Evolutionary conservation across 768 basidiomycete species (phyloP), one percentile per base, ranked within the genome.

Genomic region (Pluteus cervinus): DNA sequence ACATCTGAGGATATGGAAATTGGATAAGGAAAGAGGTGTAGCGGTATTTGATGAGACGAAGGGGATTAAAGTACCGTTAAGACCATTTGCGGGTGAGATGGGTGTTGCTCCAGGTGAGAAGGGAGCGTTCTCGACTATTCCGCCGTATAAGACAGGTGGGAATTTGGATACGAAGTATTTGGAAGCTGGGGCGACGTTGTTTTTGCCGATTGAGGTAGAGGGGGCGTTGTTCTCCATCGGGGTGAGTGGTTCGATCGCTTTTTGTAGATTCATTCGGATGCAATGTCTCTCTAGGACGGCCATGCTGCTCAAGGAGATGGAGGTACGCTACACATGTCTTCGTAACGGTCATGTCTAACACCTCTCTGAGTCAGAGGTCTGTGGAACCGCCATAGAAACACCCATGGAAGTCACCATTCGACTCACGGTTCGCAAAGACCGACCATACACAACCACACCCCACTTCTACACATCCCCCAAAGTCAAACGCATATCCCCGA

Each of bases 271-370:
- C 21, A 21, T 22, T 28, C 29, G 31, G 31, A 26, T 37, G 45
- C n/a, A 33, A 14, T 21, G 14, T 24, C 20, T 33, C 2, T 24
- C 6, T 32, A 79, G 76, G 79, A 81, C 41, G 79, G 79, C 4
- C 79, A 80, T 52, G 79, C 77, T 3, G 76, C 72, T 7, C 79
- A 79, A 56, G 79, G 79, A 5, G 79, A 79, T 48, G 79, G 79
- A 53, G 79, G 77, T 74, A 39, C 41, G 70, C 24, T 32, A 20
- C 12, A 10, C 16, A 20, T 34, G 22, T 5, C n/a, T 4, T 17
- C 18, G 20, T 23, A 28, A 28, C 26, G 7, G 21, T 28, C 11
- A 3, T 36, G 36, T 16, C 5, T 18, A 32, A 24, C 17, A 14
- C 29, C 33, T n/a, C 29, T 22, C 20, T 17, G 24, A 20, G 4